Percentiles rank a stretch among this genome's conserved stretches.
These are phyloP conservation scores for Pascua sp. DNA, from an alignment of 1,284 basidiomycete species.

Conservation along the genomic window DNA sequence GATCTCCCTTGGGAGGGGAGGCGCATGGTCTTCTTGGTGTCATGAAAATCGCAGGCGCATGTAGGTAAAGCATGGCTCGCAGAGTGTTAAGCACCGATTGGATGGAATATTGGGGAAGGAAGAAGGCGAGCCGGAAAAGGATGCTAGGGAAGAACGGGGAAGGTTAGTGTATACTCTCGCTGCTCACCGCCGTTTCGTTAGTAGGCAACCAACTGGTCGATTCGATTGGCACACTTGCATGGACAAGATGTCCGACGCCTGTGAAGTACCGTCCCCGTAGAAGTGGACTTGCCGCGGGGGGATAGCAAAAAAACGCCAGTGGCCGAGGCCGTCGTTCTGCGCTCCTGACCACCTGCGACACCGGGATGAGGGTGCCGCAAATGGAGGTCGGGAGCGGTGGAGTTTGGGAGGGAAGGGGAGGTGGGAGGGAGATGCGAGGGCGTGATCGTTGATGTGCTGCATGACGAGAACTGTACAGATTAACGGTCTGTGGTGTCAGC, in stretches of 20 bases:
- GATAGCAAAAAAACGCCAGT: constrained; percentile 24
- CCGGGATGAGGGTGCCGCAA: constrained; percentile 23
- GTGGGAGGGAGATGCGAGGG: background rate
- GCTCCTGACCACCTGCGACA: constrained; percentile 19
- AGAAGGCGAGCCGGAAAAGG: background rate
- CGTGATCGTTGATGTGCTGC: constrained; percentile 12
- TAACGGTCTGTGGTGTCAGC: constrained; percentile 35
- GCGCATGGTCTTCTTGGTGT: constrained; percentile 17
- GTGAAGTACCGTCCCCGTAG: constrained; percentile 24
- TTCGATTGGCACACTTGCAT: constrained; percentile 4
- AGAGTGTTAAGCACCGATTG: constrained; percentile 23
- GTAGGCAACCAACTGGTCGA: background rate
- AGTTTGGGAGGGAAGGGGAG: background rate
- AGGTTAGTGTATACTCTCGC: background rate
- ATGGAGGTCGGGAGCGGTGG: constrained; percentile 8
- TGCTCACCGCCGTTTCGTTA: background rate
- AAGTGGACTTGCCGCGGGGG: constrained; percentile 13
- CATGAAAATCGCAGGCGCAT: constrained; percentile 21
- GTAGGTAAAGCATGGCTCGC: constrained; percentile 17
- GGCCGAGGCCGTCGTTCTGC: constrained; percentile 16
- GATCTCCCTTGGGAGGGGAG: constrained; percentile 14
- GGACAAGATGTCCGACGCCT: constrained; percentile 21
- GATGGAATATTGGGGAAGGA: background rate
- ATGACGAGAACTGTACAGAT: constrained; percentile 13
- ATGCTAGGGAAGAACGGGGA: background rate